These are phyloP conservation scores for Pezicula carpinea DNA, from an alignment of 2,329 filamentous ascomycete genomes.

Conservation along the genomic window DNA sequence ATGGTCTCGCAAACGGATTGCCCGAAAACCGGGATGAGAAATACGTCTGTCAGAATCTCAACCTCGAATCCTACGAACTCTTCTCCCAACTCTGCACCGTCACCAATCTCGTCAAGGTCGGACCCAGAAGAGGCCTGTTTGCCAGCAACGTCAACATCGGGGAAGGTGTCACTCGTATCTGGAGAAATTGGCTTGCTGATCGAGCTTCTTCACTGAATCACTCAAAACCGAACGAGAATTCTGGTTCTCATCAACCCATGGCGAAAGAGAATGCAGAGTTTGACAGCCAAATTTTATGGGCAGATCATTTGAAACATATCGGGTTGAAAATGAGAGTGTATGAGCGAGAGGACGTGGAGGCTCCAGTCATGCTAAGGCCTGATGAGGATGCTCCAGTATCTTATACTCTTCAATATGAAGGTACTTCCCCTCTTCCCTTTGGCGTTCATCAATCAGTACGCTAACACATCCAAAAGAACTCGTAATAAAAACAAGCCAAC, in stretches of 20 bases:
- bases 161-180: constrained; percentile 66
- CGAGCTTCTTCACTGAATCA: constrained; percentile 6
- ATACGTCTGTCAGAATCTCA: constrained; percentile 53
- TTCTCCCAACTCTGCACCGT: constrained; percentile 71
- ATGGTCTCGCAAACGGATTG: constrained; percentile 17
- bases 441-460: background rate
- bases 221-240: constrained; percentile 4
- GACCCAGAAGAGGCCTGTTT: constrained; percentile 56
- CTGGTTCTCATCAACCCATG: too few relatives aligned
- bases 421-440: constrained; percentile 38
- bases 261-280: constrained; percentile 17
- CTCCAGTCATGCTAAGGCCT: constrained; percentile 42
- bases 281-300: constrained; percentile 58
- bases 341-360: constrained; percentile 41
- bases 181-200: constrained; percentile 64
- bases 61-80: constrained; percentile 63
- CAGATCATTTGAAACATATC: constrained; percentile 56
- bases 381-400: constrained; percentile 58
- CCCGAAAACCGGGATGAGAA: constrained; percentile 29
- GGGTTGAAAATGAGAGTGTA: constrained; percentile 65
- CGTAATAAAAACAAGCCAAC: constrained; percentile 56
- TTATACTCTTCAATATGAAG: constrained; percentile 69
- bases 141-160: constrained; percentile 60
- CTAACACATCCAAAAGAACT: constrained; percentile 50
- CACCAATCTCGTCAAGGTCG: constrained; percentile 63